phyloP scores from a whole-genome alignment of 768 basidiomycete genomes.

The Paxillus rubicundulus region DNA sequence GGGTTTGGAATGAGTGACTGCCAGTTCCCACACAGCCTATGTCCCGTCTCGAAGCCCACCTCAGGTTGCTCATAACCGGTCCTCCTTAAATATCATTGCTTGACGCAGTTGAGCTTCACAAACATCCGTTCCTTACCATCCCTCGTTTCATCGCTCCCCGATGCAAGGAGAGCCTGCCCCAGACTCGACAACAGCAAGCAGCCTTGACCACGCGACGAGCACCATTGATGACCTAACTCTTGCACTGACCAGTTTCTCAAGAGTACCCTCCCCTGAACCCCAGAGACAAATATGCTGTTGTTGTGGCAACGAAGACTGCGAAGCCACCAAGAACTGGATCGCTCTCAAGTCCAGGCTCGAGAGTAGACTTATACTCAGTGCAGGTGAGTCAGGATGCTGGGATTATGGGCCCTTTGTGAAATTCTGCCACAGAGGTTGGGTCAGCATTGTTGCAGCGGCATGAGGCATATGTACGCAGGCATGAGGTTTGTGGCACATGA shows the following conservation, averaged over 20 bases:
- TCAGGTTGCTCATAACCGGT: not conserved
- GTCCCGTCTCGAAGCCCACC: not conserved
- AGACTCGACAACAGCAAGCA: slow-evolving; percentile 49
- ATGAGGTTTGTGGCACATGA: slow-evolving; percentile 48
- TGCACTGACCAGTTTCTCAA: slow-evolving; percentile 70
- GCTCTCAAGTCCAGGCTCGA: slow-evolving; percentile 69
- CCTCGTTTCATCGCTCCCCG: slow-evolving; percentile 2
- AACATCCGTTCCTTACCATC: not conserved
- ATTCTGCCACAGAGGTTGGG: slow-evolving; percentile 65
- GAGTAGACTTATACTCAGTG: slow-evolving; percentile 76
- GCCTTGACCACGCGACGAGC: slow-evolving; percentile 49
- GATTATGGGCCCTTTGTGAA: slow-evolving; percentile 3
- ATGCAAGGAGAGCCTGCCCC: slow-evolving; percentile 33
- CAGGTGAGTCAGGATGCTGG: slow-evolving; percentile 55
- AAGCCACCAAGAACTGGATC: slow-evolving; percentile 61
- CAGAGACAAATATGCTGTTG: slow-evolving; percentile 54
- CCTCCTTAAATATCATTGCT: slow-evolving; percentile 2
- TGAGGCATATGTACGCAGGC: slow-evolving; percentile 77
- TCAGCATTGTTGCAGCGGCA: slow-evolving; percentile 84
- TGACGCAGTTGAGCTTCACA: not conserved
- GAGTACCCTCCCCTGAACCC: slow-evolving; percentile 72
- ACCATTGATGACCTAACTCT: slow-evolving; percentile 80
- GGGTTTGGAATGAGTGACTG: no score
- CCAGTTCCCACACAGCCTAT: not conserved
- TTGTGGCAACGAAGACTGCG: slow-evolving; percentile 64